Conservation (phyloP, 2,329 filamentous ascomycete species). For the Arthrocladium fulminans region DNA sequence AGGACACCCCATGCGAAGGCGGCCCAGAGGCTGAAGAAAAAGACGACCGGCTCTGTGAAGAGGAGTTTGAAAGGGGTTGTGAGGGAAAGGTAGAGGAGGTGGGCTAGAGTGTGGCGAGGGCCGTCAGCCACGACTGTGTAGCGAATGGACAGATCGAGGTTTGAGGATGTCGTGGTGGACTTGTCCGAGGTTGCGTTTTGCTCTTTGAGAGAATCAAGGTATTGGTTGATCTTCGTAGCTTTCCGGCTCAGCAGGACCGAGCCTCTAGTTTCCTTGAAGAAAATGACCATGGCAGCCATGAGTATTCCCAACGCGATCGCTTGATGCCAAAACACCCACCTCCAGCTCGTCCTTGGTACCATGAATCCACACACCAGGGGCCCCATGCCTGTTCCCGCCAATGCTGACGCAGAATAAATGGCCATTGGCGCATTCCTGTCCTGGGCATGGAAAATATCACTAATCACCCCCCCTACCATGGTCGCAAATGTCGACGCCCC, state of each 20-base stretch:
- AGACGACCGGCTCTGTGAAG: conserved; percentile 54
- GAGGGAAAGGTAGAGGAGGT: conserved; percentile 22
- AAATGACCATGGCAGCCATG: conserved; percentile 54
- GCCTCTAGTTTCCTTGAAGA: conserved; percentile 75
- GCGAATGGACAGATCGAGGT: conserved; percentile 12
- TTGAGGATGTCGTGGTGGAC: conserved; percentile 33
- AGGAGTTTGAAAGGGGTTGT: conserved; percentile 40
- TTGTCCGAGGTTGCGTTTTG: conserved; percentile 10
- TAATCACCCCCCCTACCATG: conserved; percentile 86
- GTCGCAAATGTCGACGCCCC: conserved; percentile 66
- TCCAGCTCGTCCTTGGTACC: conserved; percentile 59
- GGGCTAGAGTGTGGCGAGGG: conserved; percentile 13
- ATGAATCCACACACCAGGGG: conserved; percentile 65
- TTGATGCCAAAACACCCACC: conserved; percentile 86
- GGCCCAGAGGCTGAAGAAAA: conserved; percentile 77
- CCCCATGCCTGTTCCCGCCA: conserved; percentile 71
- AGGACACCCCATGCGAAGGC: conserved; percentile 83
- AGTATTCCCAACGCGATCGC: conserved; percentile 59
- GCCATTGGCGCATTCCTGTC: conserved; percentile 86
- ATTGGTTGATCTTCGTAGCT: conserved; percentile 63
- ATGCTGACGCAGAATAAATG: conserved; percentile 67
- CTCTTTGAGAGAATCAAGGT: conserved; percentile 57
- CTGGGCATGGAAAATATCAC: conserved; percentile 70
- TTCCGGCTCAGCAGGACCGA: conserved; percentile 71
- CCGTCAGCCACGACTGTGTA: conserved; percentile 20